Evolutionary conservation across 805 yeast genomes (phyloP), one percentile per base, ranked within the genome.

Genomic region (Torulaspora microellipsoides): DNA sequence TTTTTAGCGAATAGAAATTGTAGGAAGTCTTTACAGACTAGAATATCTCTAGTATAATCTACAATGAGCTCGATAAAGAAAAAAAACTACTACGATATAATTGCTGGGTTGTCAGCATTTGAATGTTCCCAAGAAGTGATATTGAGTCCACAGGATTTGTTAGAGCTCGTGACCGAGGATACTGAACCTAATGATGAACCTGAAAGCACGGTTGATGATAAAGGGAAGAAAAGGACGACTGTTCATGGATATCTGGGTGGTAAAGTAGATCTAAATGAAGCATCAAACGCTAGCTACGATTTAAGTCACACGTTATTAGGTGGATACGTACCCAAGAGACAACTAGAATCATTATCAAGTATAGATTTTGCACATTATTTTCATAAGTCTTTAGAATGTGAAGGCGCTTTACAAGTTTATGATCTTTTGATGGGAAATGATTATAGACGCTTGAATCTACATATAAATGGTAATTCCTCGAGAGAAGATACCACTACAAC

Each of bases 301-400:
- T 40, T 60, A n/a, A 45, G 55, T 10, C 67, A 63, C 38, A 55
- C 60, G 11, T 36, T 63, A 30, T 47, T 63, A 10, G 67, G 67
- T 17, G 64, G 64, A 8, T 61, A 59, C 38, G 66, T 63, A 8
- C 67, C 67, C 15, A 51, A 48, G 36, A 48, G 52, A 20, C 64
- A 61, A 42, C 33, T 63, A 34, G 67, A 63, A 35, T 51, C 64
- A 1, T 44, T 63, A 6, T 60, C 65, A 0, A 56, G 65, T 40
- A 52, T 56, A 27, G 65, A 63, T 40, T 63, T 63, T 51, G 64
- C 66, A 5, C 60, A 59, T 15, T 59, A 56, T 39, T 63, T 63
- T 45, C 60, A 60, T 32, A 59, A 53, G 28, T 46, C 55, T 0
- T 36, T 62, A 15, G 60, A 60, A 17, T 62, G 63, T 34, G 60